These are phyloP conservation scores for Pestalotiopsis sp. DNA, from an alignment of 2,329 filamentous ascomycete genomes.

Conservation along the genomic window DNA sequence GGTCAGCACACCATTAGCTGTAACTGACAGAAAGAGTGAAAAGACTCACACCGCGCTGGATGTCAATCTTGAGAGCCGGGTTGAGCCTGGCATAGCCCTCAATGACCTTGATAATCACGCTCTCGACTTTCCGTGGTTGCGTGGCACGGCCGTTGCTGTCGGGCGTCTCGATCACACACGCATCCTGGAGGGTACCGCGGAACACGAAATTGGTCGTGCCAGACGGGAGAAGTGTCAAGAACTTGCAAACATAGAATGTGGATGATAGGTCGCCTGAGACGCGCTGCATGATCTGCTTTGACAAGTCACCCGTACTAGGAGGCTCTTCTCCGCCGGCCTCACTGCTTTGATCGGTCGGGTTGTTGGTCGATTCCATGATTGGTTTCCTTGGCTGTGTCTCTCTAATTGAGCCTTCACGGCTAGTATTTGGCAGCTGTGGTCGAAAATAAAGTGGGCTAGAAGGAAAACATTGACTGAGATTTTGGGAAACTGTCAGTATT, in stretches of 20 bases:
- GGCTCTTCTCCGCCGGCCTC: too few species aligned
- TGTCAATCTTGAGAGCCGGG: neutral
- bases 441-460: too few species aligned
- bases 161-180: too few species aligned
- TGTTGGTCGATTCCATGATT: too few species aligned
- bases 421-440: too few species aligned
- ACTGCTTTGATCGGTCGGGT: too few species aligned
- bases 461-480: too few species aligned
- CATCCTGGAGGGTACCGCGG: slow-evolving; percentile 33
- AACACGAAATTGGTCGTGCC: slow-evolving; percentile 46
- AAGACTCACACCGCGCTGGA: neutral
- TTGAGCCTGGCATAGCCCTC: slow-evolving; percentile 1
- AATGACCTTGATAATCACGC: slow-evolving; percentile 37
- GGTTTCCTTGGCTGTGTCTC: too few species aligned
- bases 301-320: too few species aligned
- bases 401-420: too few species aligned
- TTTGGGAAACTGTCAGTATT: too few species aligned
- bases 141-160: neutral
- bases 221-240: slow-evolving; percentile 35
- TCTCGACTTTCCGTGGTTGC: neutral
- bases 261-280: slow-evolving; percentile 22
- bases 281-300: slow-evolving; percentile 14
- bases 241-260: slow-evolving; percentile 38
- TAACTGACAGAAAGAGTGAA: neutral
- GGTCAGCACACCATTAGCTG: neutral